Conservation (phyloP, 306 rosid species). For the Dicorynia guianensis region DNA sequence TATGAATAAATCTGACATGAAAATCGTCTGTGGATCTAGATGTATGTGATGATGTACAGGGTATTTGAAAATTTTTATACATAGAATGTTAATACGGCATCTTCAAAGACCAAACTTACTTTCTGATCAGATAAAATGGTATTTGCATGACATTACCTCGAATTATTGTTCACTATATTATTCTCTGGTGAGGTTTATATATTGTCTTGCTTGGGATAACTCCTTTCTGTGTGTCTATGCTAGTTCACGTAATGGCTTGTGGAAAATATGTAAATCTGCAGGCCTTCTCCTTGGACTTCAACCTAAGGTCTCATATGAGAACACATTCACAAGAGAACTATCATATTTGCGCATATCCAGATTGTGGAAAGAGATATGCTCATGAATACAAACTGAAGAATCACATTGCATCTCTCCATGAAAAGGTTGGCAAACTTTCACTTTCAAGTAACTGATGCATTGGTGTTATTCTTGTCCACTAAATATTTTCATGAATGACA, state of each 20-base stretch:
- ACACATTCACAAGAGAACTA: slow-evolving; percentile 98
- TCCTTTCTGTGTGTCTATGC: not conserved
- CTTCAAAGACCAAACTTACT: slow-evolving; percentile 10
- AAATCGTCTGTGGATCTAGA: slow-evolving; percentile 27
- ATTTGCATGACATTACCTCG: slow-evolving; percentile 16
- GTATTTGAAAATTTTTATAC: not conserved
- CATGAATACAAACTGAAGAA: slow-evolving; percentile 97
- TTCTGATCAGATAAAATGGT: slow-evolving; percentile 16
- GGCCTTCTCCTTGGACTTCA: slow-evolving; percentile 97
- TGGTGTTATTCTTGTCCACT: slow-evolving; percentile 5
- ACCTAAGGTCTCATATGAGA: slow-evolving; percentile 95
- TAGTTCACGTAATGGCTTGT: not conserved
- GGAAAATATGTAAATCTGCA: slow-evolving; percentile 39
- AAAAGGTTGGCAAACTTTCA: slow-evolving; percentile 67
- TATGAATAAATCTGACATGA: slow-evolving; percentile 25
- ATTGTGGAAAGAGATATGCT: slow-evolving; percentile 98
- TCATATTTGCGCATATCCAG: slow-evolving; percentile 88
- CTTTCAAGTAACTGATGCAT: not conserved
- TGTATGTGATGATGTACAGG: slow-evolving; percentile 3
- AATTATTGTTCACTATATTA: not conserved
- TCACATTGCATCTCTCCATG: slow-evolving; percentile 88
- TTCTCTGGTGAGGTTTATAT: slow-evolving; percentile 19
- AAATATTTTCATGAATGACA: not conserved
- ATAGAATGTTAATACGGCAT: not conserved
- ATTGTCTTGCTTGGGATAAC: not conserved